phyloP scores from a whole-genome alignment of 345 rosid species.

The Boechera retrofracta region DNA sequence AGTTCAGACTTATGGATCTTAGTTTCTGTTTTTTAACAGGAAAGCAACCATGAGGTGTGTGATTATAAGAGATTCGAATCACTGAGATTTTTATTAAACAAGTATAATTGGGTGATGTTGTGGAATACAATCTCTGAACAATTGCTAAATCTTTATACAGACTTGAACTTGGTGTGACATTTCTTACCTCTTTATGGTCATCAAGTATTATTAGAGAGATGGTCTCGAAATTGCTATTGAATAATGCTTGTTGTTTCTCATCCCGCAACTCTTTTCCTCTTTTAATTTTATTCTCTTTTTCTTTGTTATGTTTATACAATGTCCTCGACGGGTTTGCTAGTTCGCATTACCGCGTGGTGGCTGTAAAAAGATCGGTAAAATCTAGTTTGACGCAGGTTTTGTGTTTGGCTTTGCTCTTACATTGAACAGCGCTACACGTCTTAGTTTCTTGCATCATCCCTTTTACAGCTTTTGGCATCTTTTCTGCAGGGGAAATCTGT shows the following conservation, averaged over 20 bases:
- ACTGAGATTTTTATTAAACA: slow-evolving; percentile 18
- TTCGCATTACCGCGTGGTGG: slow-evolving; percentile 41
- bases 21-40: slow-evolving; percentile 45
- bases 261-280: slow-evolving; percentile 1
- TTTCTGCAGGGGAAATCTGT: slow-evolving; percentile 38
- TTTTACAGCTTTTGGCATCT: slow-evolving; percentile 38
- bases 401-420: slow-evolving; percentile 35
- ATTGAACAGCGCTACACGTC: neutral
- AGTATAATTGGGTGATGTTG: slow-evolving; percentile 25
- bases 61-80: slow-evolving; percentile 34
- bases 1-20: slow-evolving; percentile 47
- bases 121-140: slow-evolving; percentile 33
- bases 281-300: slow-evolving; percentile 19
- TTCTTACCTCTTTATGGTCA: slow-evolving; percentile 3
- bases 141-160: slow-evolving; percentile 22
- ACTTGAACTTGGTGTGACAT: slow-evolving; percentile 22
- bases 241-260: slow-evolving; percentile 28
- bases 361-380: slow-evolving; percentile 42
- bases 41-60: slow-evolving; percentile 41
- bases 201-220: slow-evolving; percentile 13
- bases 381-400: slow-evolving; percentile 25
- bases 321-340: slow-evolving; percentile 39
- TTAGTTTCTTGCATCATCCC: slow-evolving; percentile 20
- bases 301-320: slow-evolving; percentile 29
- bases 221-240: slow-evolving; percentile 20